These are phyloP conservation scores for Penicillium sclerotigenum DNA, from an alignment of 2,329 filamentous ascomycete genomes.

Conservation along the genomic window DNA sequence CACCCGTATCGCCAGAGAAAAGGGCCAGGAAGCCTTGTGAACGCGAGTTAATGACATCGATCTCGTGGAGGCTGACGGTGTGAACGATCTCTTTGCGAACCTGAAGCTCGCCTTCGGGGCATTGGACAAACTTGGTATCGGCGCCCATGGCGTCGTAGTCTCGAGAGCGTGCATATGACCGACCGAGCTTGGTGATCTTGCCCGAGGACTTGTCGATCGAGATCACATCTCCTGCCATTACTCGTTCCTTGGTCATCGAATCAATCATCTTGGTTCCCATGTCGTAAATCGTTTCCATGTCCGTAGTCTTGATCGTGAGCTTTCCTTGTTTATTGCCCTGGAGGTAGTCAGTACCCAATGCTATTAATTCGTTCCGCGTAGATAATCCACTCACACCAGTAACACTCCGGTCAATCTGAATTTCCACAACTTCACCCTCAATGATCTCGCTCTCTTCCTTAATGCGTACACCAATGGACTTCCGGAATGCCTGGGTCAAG, in stretches of 20 bases:
- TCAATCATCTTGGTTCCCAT: conserved; percentile 99
- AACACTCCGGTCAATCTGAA: conserved; percentile 95
- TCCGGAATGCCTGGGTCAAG: conserved; percentile 96
- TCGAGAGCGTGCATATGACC: conserved; percentile 88
- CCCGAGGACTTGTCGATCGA: conserved; percentile 98
- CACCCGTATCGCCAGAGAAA: conserved; percentile 96
- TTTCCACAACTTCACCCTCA: conserved; percentile 97
- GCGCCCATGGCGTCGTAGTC: conserved; percentile 99
- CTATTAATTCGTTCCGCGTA: too few relatives aligned
- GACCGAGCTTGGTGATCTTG: conserved; percentile 94
- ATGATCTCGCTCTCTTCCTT: conserved; percentile 99
- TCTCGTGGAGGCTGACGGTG: conserved; percentile 95
- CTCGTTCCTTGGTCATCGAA: conserved; percentile 97
- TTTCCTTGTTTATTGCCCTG: conserved; percentile 95
- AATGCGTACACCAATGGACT: conserved; percentile 95
- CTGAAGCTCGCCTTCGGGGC: conserved; percentile 94
- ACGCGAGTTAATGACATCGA: conserved; percentile 97
- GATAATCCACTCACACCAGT: conserved; percentile 62
- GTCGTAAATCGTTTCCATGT: conserved; percentile 99
- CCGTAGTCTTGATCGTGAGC: conserved; percentile 97
- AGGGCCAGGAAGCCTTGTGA: conserved; percentile 98
- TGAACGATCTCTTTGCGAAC: conserved; percentile 96
- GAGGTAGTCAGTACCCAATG: conserved; percentile 4
- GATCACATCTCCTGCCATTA: conserved; percentile 97
- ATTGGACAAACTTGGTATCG: conserved; percentile 97